Evolutionary conservation across 352 stramenopile species (phyloP).

Genomic region (Blastocystis sp.): DNA sequence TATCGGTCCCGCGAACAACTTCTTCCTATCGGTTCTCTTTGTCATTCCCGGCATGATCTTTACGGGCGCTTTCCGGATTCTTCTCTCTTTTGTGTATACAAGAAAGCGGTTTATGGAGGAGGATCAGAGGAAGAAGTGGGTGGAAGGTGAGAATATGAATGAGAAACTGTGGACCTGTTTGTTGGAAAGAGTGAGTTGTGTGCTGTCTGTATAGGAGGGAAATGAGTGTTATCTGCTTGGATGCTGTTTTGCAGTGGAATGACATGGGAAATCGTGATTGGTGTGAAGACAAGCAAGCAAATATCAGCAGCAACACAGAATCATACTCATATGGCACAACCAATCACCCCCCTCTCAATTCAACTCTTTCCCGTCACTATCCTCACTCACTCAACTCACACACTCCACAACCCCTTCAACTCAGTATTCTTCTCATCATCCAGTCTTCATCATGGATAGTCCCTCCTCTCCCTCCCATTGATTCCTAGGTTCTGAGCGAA

Average conservation of each 20-base stretch:
- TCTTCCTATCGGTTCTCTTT: conserved; percentile 60
- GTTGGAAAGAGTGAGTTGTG: neutral
- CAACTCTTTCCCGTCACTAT: too few species aligned
- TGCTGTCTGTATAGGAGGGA: too few species aligned
- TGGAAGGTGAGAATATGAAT: neutral
- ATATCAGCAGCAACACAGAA: too few species aligned
- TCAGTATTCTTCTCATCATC: too few species aligned
- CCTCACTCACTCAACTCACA: too few species aligned
- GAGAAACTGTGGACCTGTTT: neutral
- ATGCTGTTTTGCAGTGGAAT: too few species aligned
- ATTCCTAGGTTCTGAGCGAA: conserved; percentile 19
- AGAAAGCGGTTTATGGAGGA: conserved; percentile 12
- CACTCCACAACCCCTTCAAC: too few species aligned
- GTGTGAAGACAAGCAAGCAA: too few species aligned
- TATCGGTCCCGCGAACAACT: conserved; percentile 51
- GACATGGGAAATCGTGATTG: too few species aligned
- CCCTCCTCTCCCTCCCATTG: neutral
- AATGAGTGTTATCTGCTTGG: too few species aligned
- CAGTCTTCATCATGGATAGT: neutral
- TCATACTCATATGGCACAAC: too few species aligned
- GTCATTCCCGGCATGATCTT: conserved; percentile 49
- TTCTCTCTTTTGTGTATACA: conserved; percentile 34
- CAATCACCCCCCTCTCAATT: too few species aligned
- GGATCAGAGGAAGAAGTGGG: conserved; percentile 3
- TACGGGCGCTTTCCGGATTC: conserved; percentile 22